Conservation (phyloP, 75 land plant species). For the Cryptomeria japonica region DNA sequence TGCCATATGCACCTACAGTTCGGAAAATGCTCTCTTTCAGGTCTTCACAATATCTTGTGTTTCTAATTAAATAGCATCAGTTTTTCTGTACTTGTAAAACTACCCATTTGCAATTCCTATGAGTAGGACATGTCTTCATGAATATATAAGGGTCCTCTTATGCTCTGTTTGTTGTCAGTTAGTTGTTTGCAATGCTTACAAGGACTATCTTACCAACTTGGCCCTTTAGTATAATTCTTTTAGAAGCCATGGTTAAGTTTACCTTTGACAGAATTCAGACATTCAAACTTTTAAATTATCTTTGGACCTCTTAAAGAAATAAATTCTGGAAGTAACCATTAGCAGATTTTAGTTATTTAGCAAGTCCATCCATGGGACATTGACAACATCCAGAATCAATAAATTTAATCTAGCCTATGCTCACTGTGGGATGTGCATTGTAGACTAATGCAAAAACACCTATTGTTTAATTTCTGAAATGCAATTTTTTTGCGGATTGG, state of each 20-base stretch:
- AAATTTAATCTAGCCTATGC: background rate
- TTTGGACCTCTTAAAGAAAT: background rate
- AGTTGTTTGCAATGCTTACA: background rate
- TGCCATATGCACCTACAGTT: conserved; percentile 63
- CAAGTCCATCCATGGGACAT: background rate
- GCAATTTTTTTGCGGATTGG: background rate
- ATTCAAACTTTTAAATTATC: background rate
- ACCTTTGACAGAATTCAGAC: background rate
- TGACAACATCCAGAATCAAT: background rate
- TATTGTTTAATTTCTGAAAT: background rate
- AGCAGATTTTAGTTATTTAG: background rate
- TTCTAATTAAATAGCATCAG: conserved; percentile 1
- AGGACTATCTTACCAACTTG: background rate
- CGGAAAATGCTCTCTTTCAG: conserved; percentile 73
- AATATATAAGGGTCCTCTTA: background rate
- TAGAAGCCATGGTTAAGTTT: background rate
- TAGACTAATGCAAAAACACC: background rate
- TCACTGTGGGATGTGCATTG: background rate
- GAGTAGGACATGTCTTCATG: background rate
- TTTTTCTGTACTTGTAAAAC: background rate
- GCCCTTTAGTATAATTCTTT: background rate
- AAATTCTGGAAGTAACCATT: background rate
- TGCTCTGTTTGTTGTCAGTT: background rate
- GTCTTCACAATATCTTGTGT: conserved; percentile 17
- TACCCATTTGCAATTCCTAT: background rate